Base-by-base conservation (phyloP, 108 stramenopile genomes). In the Seminavis robusta region DNA sequence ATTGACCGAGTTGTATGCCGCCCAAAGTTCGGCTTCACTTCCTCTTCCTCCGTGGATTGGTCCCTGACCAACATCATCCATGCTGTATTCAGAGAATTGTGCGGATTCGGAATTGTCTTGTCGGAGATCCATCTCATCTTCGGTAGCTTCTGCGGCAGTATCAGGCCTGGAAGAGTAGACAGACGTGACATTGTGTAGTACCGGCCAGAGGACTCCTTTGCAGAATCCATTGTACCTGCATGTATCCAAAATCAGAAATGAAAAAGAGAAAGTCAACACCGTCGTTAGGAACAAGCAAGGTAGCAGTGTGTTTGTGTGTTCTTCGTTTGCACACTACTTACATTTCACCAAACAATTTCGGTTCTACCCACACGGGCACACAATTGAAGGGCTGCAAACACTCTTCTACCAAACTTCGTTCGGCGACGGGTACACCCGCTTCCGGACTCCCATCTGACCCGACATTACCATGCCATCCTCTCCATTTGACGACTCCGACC, bases 301-400 rank as follows among this genome's bases (percentile, higher is more conserved):
- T 25, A 28, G 29, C 33, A 45, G 32, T 41, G 60, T 44, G 17
- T 15, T 43, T 19, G 7, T 45, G 13, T 45, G 48, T 28, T 11
- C 31, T 25, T 4, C 29, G 15, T n/a, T n/a, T n/a, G n/a, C 17
- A 47, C 31, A 38, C 16, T n/a, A 70, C 86, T 81, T 67, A 88
- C 86, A 92, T 88, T 59, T 91, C 81, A 19, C 81, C 83, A 69
- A 88, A 90, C 6, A 94, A 37, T 23, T 56, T 62, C 16, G 83
- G 71, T 20, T 94, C 90, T 32, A 97, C 64, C 83, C 97, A 99
- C 5, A 99, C 97, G 5, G 98, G 97, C 25, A 96, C 94, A 68
- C 97, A 98, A 67, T 94, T 70, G 61, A 97, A 97, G 13, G 88
- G 86, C 33, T 71, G 59, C 36, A 98, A 76, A 24, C 88, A 95